Evolutionary conservation across 2,329 filamentous ascomycete genomes (phyloP).

Genomic region (Cladosporium sp.): DNA sequence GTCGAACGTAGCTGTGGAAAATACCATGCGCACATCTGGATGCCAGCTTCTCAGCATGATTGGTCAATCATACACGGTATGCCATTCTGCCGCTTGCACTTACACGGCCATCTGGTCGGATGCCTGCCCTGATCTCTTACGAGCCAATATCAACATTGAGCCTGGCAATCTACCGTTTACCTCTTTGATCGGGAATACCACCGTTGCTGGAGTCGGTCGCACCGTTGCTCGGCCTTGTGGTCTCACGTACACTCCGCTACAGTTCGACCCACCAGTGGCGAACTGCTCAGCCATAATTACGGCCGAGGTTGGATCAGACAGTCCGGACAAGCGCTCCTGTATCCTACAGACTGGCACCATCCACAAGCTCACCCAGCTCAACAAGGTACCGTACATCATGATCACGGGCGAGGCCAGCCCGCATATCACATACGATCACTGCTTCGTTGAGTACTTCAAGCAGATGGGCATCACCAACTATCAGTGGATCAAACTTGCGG

Average conservation of each 20-base stretch:
- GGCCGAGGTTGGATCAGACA: conserved; percentile 28
- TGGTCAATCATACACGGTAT: conserved; percentile 35
- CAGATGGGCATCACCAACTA: conserved; percentile 53
- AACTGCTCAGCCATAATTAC: conserved; percentile 31
- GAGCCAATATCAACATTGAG: conserved; percentile 55
- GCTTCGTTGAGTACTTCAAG: conserved; percentile 52
- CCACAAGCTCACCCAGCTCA: conserved; percentile 51
- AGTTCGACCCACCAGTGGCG: conserved; percentile 37
- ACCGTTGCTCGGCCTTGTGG: conserved; percentile 33
- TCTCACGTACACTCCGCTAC: conserved; percentile 36
- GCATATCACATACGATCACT: conserved; percentile 58
- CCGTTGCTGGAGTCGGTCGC: conserved; percentile 21
- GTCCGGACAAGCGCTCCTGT: conserved; percentile 28
- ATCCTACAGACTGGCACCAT: conserved; percentile 40
- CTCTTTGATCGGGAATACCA: conserved; percentile 27
- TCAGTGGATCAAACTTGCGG: conserved; percentile 45
- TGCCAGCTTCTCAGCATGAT: conserved; percentile 36
- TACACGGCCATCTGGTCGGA: conserved; percentile 41
- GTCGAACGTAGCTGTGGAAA: conserved; percentile 32
- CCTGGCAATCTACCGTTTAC: conserved; percentile 55
- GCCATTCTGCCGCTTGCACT: conserved; percentile 34
- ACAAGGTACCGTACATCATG: conserved; percentile 50
- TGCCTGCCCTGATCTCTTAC: conserved; percentile 48
- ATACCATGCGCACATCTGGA: conserved; percentile 33
- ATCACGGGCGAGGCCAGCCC: conserved; percentile 55